Percentiles rank a stretch among this genome's conserved stretches.
Conservation (phyloP, 73 alveolate genomes). For the Paramecium bursaria region DNA sequence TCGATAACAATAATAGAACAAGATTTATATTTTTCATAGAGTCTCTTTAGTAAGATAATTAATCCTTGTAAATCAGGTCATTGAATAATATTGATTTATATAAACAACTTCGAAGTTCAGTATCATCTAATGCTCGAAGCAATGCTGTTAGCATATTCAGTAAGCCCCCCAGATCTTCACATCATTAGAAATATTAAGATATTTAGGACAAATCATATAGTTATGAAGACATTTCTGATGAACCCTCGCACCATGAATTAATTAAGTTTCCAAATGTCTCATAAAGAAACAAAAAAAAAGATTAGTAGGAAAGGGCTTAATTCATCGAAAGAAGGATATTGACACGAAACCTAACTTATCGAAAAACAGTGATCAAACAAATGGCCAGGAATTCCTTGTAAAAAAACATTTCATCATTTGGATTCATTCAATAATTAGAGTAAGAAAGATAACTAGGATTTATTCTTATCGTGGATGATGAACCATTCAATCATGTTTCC, state of each 20-base stretch:
- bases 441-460: no score
- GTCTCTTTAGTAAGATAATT: neutral
- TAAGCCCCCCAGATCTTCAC: neutral
- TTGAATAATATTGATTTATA: neutral
- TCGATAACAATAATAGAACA: neutral
- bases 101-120: neutral
- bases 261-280: neutral
- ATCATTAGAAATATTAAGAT: neutral
- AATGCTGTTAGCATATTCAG: neutral
- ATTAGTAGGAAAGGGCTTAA: neutral
- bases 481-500: constrained; percentile 56
- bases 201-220: neutral
- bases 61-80: neutral
- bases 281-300: neutral
- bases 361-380: neutral
- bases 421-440: no score
- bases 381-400: no score
- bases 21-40: neutral
- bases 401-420: no score
- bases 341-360: neutral
- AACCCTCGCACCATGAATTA: neutral
- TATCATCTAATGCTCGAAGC: neutral
- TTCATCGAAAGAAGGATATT: neutral
- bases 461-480: constrained; percentile 51
- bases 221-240: neutral